These are phyloP conservation scores for Pelargonium myrrhifolium DNA, from an alignment of 441 rosid species.

Conservation along the genomic window DNA sequence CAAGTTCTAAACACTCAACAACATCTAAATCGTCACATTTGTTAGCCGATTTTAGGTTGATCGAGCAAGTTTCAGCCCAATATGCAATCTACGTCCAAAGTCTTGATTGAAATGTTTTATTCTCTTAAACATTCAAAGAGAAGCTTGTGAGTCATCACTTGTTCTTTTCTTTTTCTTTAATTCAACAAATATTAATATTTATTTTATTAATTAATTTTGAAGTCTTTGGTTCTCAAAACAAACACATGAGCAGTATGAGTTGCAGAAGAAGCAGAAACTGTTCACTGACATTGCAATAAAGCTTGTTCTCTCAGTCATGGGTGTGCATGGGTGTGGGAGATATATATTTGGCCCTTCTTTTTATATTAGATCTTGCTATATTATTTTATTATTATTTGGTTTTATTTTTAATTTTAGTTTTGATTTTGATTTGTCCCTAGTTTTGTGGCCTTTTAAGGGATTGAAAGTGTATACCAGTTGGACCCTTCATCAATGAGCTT, in stretches of 20 bases:
- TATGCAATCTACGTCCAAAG: no score
- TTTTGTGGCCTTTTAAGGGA: no score
- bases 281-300: conserved; percentile 22
- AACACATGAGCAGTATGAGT: conserved; percentile 6
- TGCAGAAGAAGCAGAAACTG: neutral
- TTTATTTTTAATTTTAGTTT: conserved; percentile 6
- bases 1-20: no score
- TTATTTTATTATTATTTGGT: neutral
- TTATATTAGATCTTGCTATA: conserved; percentile 26
- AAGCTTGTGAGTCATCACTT: conserved; percentile 19
- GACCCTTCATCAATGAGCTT: no score
- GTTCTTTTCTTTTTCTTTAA: conserved; percentile 4
- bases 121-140: no score
- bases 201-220: neutral
- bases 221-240: neutral
- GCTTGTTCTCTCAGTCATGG: conserved; percentile 17
- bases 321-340: conserved; percentile 3
- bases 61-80: no score
- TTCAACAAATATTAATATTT: neutral
- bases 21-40: no score
- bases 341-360: conserved; percentile 42
- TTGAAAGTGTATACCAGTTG: no score
- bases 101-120: no score
- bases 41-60: no score
- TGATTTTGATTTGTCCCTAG: neutral